Evolutionary conservation across 805 yeast genomes (phyloP).

Genomic region (Kazachstania psychrophila): DNA sequence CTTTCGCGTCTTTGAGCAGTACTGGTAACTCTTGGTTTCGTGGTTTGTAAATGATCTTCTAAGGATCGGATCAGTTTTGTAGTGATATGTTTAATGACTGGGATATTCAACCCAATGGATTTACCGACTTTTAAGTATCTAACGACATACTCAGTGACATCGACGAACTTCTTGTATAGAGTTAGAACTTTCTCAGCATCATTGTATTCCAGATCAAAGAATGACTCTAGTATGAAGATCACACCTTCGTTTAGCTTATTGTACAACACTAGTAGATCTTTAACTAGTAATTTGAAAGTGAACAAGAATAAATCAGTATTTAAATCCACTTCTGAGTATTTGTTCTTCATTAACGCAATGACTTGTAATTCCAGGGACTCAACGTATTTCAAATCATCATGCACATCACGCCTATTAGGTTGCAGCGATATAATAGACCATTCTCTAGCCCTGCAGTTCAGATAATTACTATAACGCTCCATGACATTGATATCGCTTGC

Average conservation of each 20-base stretch:
- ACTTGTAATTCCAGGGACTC: conserved; percentile 80
- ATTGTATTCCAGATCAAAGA: conserved; percentile 76
- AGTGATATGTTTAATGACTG: conserved; percentile 95
- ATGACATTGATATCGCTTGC: conserved; percentile 46
- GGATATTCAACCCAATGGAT: conserved; percentile 82
- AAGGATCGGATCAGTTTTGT: conserved; percentile 80
- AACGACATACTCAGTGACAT: conserved; percentile 78
- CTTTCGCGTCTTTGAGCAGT: no score
- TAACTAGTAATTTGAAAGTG: conserved; percentile 77
- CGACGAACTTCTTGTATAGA: conserved; percentile 76
- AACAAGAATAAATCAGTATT: conserved; percentile 70
- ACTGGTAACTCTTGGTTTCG: no score
- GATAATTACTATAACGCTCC: conserved; percentile 61
- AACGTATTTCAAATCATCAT: conserved; percentile 45
- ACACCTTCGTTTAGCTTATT: conserved; percentile 93
- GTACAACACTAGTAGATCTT: conserved; percentile 74
- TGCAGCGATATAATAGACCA: conserved; percentile 28
- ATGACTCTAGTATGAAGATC: conserved; percentile 83
- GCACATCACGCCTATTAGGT: not conserved
- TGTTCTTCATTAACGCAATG: conserved; percentile 62
- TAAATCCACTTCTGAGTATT: conserved; percentile 68
- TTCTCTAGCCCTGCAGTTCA: conserved; percentile 59
- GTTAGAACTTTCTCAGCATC: conserved; percentile 83
- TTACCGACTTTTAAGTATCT: conserved; percentile 86
- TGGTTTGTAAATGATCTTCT: conserved; percentile 81